Evolutionary conservation across 2,329 filamentous ascomycete species (phyloP).

Genomic region (Chaetomium strumarium): DNA sequence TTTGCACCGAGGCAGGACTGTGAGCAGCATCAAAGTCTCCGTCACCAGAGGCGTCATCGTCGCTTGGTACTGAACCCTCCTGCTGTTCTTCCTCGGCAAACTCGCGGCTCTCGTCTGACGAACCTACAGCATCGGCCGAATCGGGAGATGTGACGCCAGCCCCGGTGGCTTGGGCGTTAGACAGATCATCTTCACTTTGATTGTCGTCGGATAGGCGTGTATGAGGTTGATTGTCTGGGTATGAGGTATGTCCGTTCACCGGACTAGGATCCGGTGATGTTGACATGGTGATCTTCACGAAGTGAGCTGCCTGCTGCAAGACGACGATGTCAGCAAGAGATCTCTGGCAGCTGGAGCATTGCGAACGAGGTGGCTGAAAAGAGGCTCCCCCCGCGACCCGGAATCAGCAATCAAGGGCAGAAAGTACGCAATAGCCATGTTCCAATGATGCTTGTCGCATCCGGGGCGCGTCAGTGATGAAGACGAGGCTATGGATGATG

Average conservation of each 20-base stretch:
- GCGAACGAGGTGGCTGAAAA: conserved; percentile 24
- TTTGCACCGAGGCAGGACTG: conserved; percentile 45
- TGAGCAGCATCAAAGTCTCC: conserved; percentile 72
- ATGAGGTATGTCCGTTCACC: conserved; percentile 61
- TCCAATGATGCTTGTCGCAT: conserved; percentile 40
- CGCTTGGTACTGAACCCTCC: conserved; percentile 43
- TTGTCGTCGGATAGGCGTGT: conserved; percentile 37
- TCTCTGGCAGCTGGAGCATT: conserved; percentile 19
- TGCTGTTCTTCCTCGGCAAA: conserved; percentile 38
- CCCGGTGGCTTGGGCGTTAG: conserved; percentile 57
- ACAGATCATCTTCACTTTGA: conserved; percentile 69
- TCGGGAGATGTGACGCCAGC: conserved; percentile 39
- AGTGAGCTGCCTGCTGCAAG: conserved; percentile 54
- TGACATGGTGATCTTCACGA: conserved; percentile 58
- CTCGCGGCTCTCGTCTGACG: conserved; percentile 33
- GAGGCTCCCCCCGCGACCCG: conserved; percentile 31
- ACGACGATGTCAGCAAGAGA: conserved; percentile 43
- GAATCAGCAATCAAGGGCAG: conserved; percentile 25
- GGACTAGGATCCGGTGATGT: conserved; percentile 55
- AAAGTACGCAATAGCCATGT: conserved; percentile 25
- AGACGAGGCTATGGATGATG: conserved; percentile 42
- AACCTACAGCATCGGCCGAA: conserved; percentile 36
- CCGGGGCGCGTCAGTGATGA: conserved; percentile 37
- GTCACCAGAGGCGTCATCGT: conserved; percentile 57
- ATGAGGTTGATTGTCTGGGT: conserved; percentile 42